These are phyloP conservation scores for Pogostemon cablin DNA, from an alignment of 257 asterid genomes.

Conservation along the genomic window DNA sequence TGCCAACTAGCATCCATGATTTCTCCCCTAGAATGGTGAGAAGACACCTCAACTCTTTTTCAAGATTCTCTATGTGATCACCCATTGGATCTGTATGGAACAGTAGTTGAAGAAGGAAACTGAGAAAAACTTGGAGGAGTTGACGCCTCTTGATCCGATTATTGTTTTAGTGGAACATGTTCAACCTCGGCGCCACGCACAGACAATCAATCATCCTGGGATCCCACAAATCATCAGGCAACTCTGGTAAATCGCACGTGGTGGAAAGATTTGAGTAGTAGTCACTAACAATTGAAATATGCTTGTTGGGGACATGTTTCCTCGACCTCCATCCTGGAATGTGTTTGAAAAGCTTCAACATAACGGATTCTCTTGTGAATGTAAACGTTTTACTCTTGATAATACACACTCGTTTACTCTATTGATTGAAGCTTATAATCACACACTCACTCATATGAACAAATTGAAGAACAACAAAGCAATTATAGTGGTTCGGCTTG, in stretches of 20 bases:
- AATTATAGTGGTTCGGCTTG: too few species aligned
- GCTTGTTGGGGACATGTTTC: too few species aligned
- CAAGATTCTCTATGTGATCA: not conserved
- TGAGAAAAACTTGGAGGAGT: not conserved
- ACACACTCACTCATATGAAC: too few species aligned
- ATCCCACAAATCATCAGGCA: not conserved
- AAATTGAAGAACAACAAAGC: too few species aligned
- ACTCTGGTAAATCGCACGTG: not conserved
- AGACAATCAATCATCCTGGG: not conserved
- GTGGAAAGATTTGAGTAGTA: not conserved
- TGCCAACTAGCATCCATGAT: not conserved
- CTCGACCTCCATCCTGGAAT: too few species aligned
- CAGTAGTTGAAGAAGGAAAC: not conserved
- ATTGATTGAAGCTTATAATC: too few species aligned
- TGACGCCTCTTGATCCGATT: not conserved
- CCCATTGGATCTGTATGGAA: not conserved
- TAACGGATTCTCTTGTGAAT: too few species aligned
- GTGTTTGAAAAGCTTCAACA: too few species aligned
- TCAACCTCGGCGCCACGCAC: not conserved
- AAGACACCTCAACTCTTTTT: conserved; percentile 11
- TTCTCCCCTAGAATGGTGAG: not conserved
- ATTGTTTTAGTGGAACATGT: not conserved
- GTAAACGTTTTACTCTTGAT: too few species aligned
- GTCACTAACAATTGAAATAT: not conserved
- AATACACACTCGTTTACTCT: too few species aligned